Base-by-base conservation (phyloP, 2,329 filamentous ascomycete genomes). In the Aspergillus udagawae region DNA sequence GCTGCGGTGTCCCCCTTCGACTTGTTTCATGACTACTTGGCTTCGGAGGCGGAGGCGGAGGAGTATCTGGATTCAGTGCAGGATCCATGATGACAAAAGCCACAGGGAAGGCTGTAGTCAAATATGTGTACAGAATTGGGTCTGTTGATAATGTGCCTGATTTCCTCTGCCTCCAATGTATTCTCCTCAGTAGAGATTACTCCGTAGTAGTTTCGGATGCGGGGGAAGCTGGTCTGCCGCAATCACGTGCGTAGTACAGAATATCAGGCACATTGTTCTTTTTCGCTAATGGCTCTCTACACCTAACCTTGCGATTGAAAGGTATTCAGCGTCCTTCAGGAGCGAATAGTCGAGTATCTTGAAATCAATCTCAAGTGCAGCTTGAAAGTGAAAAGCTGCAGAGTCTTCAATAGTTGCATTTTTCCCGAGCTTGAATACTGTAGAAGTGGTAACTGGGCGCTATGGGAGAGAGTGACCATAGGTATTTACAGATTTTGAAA, bases 21-120 rank as follows among this genome's bases (percentile, higher is more conserved):
- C 85, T 90, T 52, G 83, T 77, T 63, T 90, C 87, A 71, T 87
- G 86, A 72, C 83, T 88, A 64, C 79, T 82, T 17, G 88, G 86
- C 70, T 91, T 91, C 1, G 89, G 89, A 1, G 89, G 88, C 17
- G 86, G 87, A 8, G 86, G 82, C 0, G 89, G 89, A 27, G 88
- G 87, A 12, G 80, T 79, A 47, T 82, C 78, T 4, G 80, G 73
- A 57, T 82, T 80, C 59, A 79, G 74, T 49, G 57, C 62, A 28
- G 65, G 52, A 50, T 68, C 70, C 52, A 66, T 65, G 45, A 51
- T 61, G 14, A 59, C 54, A 41, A 63, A 41, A 10, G 61, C 55
- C 35, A 51, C 42, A 20, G 61, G 57, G 20, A 65, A 65, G 32
- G 5, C 32, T 38, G 32, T 38, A 38, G 14, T 8, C 32, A 17